A percentile compares a stretch with the other conserved stretches of the same genome.
Evolutionary conservation across 2,329 filamentous ascomycete species (phyloP).

Genomic region (Aurifilum marmelostoma): DNA sequence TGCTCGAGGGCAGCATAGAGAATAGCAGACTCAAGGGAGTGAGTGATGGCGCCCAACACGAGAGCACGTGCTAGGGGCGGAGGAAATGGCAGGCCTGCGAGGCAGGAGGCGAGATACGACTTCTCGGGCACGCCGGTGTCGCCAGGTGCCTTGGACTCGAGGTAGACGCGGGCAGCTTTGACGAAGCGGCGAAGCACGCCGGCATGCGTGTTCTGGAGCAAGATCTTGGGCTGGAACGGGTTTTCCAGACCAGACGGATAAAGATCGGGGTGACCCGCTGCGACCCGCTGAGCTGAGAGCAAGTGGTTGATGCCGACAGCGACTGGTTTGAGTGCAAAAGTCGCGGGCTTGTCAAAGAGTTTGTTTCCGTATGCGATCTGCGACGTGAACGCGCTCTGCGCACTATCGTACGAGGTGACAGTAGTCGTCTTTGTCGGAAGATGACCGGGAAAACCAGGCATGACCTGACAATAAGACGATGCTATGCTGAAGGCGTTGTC

Average conservation of each 20-base stretch:
- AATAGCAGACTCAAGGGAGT: constrained; percentile 16
- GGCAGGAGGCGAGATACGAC: constrained; percentile 5
- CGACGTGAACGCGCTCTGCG: neutral
- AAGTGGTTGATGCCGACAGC: constrained; percentile 6
- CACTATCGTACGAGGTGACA: neutral
- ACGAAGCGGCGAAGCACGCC: neutral
- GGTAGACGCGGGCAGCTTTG: constrained; percentile 9
- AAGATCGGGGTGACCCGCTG: constrained; percentile 9
- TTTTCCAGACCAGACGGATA: constrained; percentile 6
- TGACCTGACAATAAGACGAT: constrained; percentile 13
- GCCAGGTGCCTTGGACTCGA: neutral
- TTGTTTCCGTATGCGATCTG: neutral
- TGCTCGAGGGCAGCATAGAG: constrained; percentile 19
- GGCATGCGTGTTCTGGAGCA: constrained; percentile 7
- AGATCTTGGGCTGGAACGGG: constrained; percentile 18
- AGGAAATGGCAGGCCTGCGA: constrained; percentile 18
- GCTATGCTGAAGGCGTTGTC: neutral
- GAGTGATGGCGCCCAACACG: constrained; percentile 6
- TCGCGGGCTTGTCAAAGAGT: constrained; percentile 3
- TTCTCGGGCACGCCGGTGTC: neutral
- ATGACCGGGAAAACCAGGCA: neutral
- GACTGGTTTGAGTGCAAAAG: neutral
- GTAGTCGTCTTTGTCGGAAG: neutral
- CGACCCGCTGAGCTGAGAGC: constrained; percentile 5
- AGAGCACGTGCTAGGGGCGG: constrained; percentile 15